Evolutionary conservation across 495 filamentous ascomycete species (phyloP).

Genomic region (Talaromyces wortmannii): DNA sequence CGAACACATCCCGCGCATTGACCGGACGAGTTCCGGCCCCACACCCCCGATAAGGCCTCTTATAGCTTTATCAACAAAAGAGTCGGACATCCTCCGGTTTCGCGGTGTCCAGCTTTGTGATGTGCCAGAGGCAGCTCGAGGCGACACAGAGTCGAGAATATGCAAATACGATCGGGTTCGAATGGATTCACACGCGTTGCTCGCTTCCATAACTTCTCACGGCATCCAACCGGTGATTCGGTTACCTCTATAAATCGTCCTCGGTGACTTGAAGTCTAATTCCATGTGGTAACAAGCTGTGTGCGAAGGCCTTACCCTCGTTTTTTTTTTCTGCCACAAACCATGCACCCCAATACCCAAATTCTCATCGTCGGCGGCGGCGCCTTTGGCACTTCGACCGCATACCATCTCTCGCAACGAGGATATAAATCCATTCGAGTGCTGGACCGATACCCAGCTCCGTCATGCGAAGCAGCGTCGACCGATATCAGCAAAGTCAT

Average conservation of each 20-base stretch:
- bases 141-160: neutral
- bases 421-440: slow-evolving; percentile 16
- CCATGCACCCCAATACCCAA: slow-evolving; percentile 9
- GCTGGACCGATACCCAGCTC: slow-evolving; percentile 25
- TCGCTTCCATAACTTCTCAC: no score
- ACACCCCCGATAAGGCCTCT: neutral
- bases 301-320: neutral
- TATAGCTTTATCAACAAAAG: neutral
- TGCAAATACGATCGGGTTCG: neutral
- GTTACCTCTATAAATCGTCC: neutral
- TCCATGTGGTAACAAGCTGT: neutral
- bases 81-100: neutral
- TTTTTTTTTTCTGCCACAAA: neutral
- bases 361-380: slow-evolving; percentile 31
- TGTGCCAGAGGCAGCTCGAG: neutral
- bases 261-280: neutral
- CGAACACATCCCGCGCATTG: neutral
- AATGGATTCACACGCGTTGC: no score
- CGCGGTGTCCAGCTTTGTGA: neutral
- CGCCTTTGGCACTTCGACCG: slow-evolving; percentile 31
- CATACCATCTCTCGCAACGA: slow-evolving; percentile 27
- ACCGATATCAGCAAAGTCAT: slow-evolving; percentile 25
- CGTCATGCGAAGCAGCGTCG: slow-evolving; percentile 15
- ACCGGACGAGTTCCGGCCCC: neutral
- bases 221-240: no score